Conservation (phyloP, 2,329 filamentous ascomycete genomes). For the Penicillium digitatum region DNA sequence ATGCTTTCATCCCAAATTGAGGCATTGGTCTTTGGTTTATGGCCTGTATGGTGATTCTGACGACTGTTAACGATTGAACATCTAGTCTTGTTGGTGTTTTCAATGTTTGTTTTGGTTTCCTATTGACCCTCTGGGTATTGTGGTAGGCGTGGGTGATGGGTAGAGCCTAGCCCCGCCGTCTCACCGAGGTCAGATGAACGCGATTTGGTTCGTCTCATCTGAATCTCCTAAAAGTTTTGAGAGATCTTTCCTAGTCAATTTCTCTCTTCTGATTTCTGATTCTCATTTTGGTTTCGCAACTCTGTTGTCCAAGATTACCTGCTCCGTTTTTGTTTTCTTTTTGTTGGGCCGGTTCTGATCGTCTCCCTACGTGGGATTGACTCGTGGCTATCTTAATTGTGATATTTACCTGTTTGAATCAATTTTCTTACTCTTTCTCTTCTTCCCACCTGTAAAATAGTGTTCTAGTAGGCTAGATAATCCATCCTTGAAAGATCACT, state of each 20-base stretch:
- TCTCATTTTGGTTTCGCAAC: constrained; percentile 1
- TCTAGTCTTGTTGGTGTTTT: neutral
- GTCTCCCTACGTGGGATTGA: constrained; percentile 49
- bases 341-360: constrained; percentile 47
- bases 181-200: constrained; percentile 24
- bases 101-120: neutral
- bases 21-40: neutral
- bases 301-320: constrained; percentile 3
- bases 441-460: neutral
- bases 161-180: constrained; percentile 30
- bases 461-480: neutral
- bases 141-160: constrained; percentile 35
- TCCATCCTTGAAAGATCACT: no score
- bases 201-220: constrained; percentile 17
- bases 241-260: constrained; percentile 16
- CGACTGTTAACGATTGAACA: neutral
- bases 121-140: constrained; percentile 24
- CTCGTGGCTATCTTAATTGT: constrained; percentile 44
- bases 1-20: constrained; percentile 3
- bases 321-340: constrained; percentile 6
- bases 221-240: constrained; percentile 31
- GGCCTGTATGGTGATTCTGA: neutral
- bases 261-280: constrained; percentile 3
- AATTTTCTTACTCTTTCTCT: neutral
- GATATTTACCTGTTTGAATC: constrained; percentile 11